Conservation (phyloP, 306 rosid species). For the Cicer chorassanicum region DNA sequence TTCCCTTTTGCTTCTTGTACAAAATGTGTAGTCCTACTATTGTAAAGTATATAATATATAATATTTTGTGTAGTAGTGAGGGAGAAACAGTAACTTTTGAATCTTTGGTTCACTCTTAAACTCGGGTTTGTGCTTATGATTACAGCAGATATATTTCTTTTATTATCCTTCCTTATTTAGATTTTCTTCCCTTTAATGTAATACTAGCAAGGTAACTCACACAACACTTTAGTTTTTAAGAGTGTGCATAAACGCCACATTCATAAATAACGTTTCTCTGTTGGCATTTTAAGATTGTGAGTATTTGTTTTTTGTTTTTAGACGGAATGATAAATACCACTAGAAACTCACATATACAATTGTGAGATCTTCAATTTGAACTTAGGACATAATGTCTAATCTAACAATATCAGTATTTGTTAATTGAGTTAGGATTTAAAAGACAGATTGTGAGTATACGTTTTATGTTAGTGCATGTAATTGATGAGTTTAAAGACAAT, state of each 20-base stretch:
- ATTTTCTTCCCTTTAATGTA: background rate
- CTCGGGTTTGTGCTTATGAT: slow-evolving; percentile 13
- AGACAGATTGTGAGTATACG: too few relatives aligned
- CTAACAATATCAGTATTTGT: too few relatives aligned
- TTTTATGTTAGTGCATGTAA: background rate
- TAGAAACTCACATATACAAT: too few relatives aligned
- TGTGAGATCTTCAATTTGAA: too few relatives aligned
- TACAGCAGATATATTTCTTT: slow-evolving; percentile 8
- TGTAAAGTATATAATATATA: slow-evolving; percentile 60
- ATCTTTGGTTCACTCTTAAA: slow-evolving; percentile 28
- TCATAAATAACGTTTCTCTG: background rate
- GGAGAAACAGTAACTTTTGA: slow-evolving; percentile 51
- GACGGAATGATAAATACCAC: too few relatives aligned
- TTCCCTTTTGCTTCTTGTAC: slow-evolving; percentile 48
- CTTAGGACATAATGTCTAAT: too few relatives aligned
- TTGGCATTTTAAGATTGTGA: too few relatives aligned
- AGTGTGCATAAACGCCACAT: background rate
- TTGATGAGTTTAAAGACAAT: background rate
- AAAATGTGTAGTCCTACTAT: slow-evolving; percentile 56
- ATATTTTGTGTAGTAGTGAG: slow-evolving; percentile 49
- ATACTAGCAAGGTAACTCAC: background rate
- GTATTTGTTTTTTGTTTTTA: too few relatives aligned
- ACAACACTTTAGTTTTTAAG: background rate
- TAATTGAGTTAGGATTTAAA: too few relatives aligned
- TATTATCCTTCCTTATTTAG: background rate